Conservation (phyloP, 495 filamentous ascomycete genomes). For the Aspergillus homomorphus region DNA sequence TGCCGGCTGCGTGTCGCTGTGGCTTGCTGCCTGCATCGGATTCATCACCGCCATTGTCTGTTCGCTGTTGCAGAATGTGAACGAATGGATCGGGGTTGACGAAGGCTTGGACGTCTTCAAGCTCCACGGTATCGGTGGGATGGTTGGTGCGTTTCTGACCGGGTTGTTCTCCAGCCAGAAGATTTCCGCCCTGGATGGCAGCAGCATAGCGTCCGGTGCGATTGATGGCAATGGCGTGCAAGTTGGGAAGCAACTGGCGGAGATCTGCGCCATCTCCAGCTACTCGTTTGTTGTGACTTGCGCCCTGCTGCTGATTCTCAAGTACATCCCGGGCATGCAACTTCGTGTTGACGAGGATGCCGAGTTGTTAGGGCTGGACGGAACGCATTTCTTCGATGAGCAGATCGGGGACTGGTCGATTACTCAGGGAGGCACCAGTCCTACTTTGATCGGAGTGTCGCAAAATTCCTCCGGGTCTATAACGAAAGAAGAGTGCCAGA, state of each 20-base stretch:
- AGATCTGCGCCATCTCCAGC: constrained; percentile 53
- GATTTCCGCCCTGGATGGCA: constrained; percentile 48
- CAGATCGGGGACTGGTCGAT: constrained; percentile 50
- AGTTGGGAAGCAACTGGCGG: constrained; percentile 57
- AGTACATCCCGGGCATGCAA: constrained; percentile 57
- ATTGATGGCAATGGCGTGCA: constrained; percentile 59
- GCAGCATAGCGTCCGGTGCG: constrained; percentile 45
- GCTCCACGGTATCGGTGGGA: constrained; percentile 60
- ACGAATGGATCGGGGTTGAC: constrained; percentile 57
- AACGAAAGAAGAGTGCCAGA: constrained; percentile 3
- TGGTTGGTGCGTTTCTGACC: constrained; percentile 59
- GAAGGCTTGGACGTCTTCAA: constrained; percentile 64
- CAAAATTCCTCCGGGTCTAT: constrained; percentile 17
- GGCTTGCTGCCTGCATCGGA: constrained; percentile 57
- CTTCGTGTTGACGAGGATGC: constrained; percentile 54
- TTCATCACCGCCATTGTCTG: constrained; percentile 56
- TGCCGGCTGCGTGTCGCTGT: constrained; percentile 56
- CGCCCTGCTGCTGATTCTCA: constrained; percentile 52
- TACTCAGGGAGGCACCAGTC: constrained; percentile 18
- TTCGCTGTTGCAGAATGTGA: constrained; percentile 49
- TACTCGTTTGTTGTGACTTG: constrained; percentile 56
- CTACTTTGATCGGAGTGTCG: constrained; percentile 23
- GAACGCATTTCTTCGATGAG: constrained; percentile 58
- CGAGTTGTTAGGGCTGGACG: constrained; percentile 56
- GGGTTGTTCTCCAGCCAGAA: constrained; percentile 55